Base-by-base conservation (phyloP, 2,329 filamentous ascomycete species). In the Scytalidium lignicola region DNA sequence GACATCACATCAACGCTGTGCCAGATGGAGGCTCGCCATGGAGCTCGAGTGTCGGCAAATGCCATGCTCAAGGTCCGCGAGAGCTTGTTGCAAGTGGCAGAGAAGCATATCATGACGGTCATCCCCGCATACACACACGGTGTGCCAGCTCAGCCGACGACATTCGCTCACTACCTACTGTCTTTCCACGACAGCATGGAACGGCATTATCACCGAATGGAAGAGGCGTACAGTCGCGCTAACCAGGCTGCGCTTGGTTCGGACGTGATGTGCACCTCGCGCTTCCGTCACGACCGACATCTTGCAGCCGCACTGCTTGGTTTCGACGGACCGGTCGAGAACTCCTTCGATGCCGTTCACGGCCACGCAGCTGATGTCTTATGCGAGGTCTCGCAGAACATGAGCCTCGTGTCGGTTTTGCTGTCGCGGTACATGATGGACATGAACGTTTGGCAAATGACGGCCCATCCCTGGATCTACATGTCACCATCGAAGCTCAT, bases 81-180 rank as follows among this genome's bases (percentile, higher is more conserved):
- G 21, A 17, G 19, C 43, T 13, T 37, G 41, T 21, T 48, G 8
- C 40, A 21, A 19, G 19, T 48, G 41, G 46, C 46, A 28, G 46
- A 48, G 32, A 28, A 43, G 15, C 46, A 48, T 26, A 22, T 37
- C 18, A 26, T 17, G n/a, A 48, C 46, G 6, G 29, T 48, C 41
- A 26, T 48, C 18, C 46, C 46, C 39, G 43, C 42, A 13, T 48
- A 48, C 19, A 48, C 46, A n/a, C 42, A 48, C 21, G 46, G 46
- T 37, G 46, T 48, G 13, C 39, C 40, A 32, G 46, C 46, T 19
- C 46, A 48, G 40, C 46, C 46, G 12, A 48, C 42, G 10, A 48
- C 39, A 18, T 48, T 43, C 22, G 46, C 39, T 15, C 46, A 48
- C 28, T 48, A 48, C 40, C 29, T 48, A n/a, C 39, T 48, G 12